phyloP scores from a whole-genome alignment of 2,329 filamentous ascomycete species.

The Lachnellula subtilissima region DNA sequence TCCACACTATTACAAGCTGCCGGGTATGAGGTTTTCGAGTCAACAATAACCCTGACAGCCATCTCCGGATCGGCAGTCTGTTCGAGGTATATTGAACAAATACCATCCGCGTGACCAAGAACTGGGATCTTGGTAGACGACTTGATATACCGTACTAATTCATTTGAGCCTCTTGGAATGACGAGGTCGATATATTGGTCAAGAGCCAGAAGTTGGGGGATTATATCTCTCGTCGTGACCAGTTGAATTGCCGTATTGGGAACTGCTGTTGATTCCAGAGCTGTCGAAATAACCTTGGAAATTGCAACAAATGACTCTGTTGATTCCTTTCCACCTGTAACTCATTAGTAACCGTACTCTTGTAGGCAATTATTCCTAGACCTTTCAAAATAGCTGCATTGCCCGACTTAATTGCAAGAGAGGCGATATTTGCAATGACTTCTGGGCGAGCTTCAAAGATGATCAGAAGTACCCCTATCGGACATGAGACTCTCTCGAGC shows the following conservation, averaged over 20 bases:
- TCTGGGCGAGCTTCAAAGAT: conserved; percentile 98
- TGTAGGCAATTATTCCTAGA: conserved; percentile 23
- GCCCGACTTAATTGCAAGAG: conserved; percentile 91
- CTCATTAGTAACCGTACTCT: conserved; percentile 3
- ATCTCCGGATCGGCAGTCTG: conserved; percentile 67
- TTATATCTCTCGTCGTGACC: conserved; percentile 86
- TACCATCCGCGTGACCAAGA: conserved; percentile 89
- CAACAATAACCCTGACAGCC: conserved; percentile 72
- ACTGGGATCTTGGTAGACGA: conserved; percentile 89
- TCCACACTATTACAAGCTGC: conserved; percentile 95
- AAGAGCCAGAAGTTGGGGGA: conserved; percentile 79
- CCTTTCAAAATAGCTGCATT: conserved; percentile 96
- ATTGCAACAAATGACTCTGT: conserved; percentile 93
- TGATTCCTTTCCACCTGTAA: conserved; percentile 83
- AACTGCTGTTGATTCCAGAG: conserved; percentile 67
- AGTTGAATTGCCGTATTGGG: conserved; percentile 87
- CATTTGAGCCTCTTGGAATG: conserved; percentile 62
- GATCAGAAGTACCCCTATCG: conserved; percentile 94
- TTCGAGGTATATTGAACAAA: conserved; percentile 84
- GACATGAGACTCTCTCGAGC: conserved; percentile 84
- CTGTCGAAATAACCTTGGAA: conserved; percentile 74
- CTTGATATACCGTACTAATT: conserved; percentile 66
- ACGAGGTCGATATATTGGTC: conserved; percentile 91
- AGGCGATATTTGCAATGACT: conserved; percentile 97
- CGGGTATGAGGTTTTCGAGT: conserved; percentile 91